These are phyloP conservation scores for Coniochaeta ligniaria DNA, from an alignment of 2,329 filamentous ascomycete genomes.

Conservation along the genomic window DNA sequence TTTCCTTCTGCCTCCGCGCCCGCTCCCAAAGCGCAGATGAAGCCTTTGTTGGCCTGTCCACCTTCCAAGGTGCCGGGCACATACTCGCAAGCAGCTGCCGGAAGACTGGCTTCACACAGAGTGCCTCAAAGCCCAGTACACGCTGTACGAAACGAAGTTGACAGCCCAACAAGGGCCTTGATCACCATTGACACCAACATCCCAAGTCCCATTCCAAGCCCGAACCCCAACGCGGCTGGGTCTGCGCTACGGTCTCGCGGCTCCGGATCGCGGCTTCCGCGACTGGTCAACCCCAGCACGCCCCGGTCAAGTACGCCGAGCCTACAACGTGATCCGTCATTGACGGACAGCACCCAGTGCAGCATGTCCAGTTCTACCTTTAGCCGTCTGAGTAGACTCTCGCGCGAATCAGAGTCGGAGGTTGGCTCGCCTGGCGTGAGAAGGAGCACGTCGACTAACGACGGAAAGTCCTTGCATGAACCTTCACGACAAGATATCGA, in stretches of 20 bases:
- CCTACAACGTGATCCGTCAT: slow-evolving; percentile 25
- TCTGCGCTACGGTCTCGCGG: slow-evolving; percentile 24
- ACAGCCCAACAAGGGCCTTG: slow-evolving; percentile 1
- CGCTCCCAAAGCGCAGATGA: neutral
- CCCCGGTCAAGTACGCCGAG: slow-evolving; percentile 28
- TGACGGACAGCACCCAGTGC: slow-evolving; percentile 28
- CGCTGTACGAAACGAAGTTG: neutral
- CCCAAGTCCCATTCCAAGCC: slow-evolving; percentile 4
- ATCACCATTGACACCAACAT: slow-evolving; percentile 1
- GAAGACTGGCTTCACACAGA: neutral
- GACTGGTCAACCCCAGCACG: slow-evolving; percentile 24
- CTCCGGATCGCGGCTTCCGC: slow-evolving; percentile 30
- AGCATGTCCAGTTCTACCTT: slow-evolving; percentile 35
- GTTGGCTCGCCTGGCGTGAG: slow-evolving; percentile 22
- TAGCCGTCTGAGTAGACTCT: slow-evolving; percentile 23
- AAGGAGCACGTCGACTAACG: slow-evolving; percentile 2
- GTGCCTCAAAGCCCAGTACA: slow-evolving; percentile 2
- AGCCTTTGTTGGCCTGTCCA: slow-evolving; percentile 3
- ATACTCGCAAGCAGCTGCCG: slow-evolving; percentile 12
- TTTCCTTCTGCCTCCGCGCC: slow-evolving; percentile 2
- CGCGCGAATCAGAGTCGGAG: slow-evolving; percentile 14
- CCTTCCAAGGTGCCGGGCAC: slow-evolving; percentile 6
- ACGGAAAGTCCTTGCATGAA: too few relatives aligned
- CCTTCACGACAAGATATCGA: neutral
- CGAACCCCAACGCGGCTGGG: slow-evolving; percentile 10